Conservation (phyloP, 768 basidiomycete genomes). For the Rhizopogon roseolus region DNA sequence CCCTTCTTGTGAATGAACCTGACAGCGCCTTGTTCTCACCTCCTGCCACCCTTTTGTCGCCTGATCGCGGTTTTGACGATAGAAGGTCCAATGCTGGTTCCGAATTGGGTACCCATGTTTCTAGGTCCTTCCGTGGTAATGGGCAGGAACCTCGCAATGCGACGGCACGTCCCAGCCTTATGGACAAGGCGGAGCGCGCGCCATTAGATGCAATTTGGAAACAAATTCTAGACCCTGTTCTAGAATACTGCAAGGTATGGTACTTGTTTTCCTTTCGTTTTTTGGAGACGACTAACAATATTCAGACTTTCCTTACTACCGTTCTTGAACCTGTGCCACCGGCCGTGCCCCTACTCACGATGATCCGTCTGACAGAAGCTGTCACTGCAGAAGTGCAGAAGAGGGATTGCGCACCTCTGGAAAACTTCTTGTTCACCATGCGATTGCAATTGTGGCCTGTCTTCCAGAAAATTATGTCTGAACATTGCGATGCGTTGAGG, state of each 20-base stretch:
- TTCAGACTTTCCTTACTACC: slow-evolving; percentile 62
- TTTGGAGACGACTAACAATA: neutral
- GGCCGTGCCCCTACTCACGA: slow-evolving; percentile 73
- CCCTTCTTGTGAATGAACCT: slow-evolving; percentile 29
- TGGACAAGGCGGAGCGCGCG: slow-evolving; percentile 56
- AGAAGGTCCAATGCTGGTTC: slow-evolving; percentile 42
- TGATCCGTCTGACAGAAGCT: slow-evolving; percentile 88
- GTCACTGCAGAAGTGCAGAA: slow-evolving; percentile 71
- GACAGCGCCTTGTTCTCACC: slow-evolving; percentile 33
- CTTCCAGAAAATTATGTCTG: slow-evolving; percentile 86
- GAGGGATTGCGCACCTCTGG: slow-evolving; percentile 74
- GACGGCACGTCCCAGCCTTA: slow-evolving; percentile 25
- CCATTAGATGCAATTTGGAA: slow-evolving; percentile 76
- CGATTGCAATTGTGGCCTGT: slow-evolving; percentile 90
- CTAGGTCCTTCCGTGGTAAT: slow-evolving; percentile 23
- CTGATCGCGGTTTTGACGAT: slow-evolving; percentile 35
- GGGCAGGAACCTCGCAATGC: slow-evolving; percentile 2
- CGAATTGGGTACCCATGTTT: slow-evolving; percentile 38
- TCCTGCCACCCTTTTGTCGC: slow-evolving; percentile 34
- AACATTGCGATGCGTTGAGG: slow-evolving; percentile 78
- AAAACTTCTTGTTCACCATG: slow-evolving; percentile 74
- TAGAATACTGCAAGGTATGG: slow-evolving; percentile 78
- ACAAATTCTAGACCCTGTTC: slow-evolving; percentile 85
- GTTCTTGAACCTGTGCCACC: slow-evolving; percentile 72
- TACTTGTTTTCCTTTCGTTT: neutral